A percentile compares a stretch with the other conserved stretches of the same genome.
These are phyloP conservation scores for Leptographium wingfieldii DNA, from an alignment of 2,329 filamentous ascomycete genomes.

Conservation along the genomic window DNA sequence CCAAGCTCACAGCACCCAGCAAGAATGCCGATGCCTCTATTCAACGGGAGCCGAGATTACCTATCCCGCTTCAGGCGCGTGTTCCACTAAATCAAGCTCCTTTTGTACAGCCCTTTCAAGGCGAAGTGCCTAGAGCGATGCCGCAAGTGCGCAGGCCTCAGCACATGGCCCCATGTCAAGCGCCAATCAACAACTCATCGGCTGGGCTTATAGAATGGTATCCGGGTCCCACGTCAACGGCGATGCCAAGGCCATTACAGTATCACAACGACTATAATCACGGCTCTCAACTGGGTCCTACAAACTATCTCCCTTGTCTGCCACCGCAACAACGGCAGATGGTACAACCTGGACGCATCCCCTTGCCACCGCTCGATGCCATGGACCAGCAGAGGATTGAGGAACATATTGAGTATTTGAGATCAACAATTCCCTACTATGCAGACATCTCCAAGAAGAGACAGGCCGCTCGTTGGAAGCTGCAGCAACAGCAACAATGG, in stretches of 20 bases:
- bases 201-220: background rate
- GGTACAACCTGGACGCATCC: background rate
- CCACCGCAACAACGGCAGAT: background rate
- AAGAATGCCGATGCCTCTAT: background rate
- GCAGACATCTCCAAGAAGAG: conserved; percentile 8
- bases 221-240: background rate
- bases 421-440: conserved; percentile 9
- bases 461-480: conserved; percentile 7
- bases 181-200: background rate
- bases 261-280: background rate
- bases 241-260: background rate
- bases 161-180: background rate
- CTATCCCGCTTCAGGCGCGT: background rate
- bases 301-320: background rate
- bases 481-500: background rate
- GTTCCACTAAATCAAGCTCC: no score
- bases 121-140: no score
- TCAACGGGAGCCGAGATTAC: background rate
- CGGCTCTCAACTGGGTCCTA: background rate
- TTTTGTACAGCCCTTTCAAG: background rate
- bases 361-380: conserved; percentile 4
- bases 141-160: background rate
- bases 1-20: background rate
- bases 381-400: conserved; percentile 11
- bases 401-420: conserved; percentile 11